Evolutionary conservation across 1,284 basidiomycete genomes (phyloP), one percentile per base, ranked within the genome.

Genomic region (Cryptococcus hybrid): DNA sequence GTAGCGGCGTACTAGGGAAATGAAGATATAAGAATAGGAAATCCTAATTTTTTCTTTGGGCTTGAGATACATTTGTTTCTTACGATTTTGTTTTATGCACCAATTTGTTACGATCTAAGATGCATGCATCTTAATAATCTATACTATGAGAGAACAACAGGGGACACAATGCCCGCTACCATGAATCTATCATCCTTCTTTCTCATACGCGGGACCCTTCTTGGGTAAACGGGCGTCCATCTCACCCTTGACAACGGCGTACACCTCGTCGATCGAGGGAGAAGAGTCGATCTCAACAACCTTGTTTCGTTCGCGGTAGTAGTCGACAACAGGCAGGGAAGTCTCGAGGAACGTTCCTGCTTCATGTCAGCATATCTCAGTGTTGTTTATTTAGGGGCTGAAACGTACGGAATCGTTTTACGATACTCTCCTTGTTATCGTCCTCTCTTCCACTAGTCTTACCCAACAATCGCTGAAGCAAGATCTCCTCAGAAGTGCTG

Each of bases 391-490:
- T 18, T 5, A 8, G 15, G 7, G 8, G 37, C 2, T 2, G 11
- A 2, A 6, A 82, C 88, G 51, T 73, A 90, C 92, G 81, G 82
- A 99, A 98, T 11, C 96, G 89, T 80, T 99, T 99, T 80, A 86
- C 89, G 80, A 99, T 97, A 73, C 88, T 93, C 79, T 97, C 93
- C 24, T 82, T 83, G 75, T 99, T 99, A 76, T 99, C 96, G 70
- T 99, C 96, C 68, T 92, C 91, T 36, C 96, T 83, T 15, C 96
- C 95, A 59, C 90, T 92, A 0, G 95, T 99, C 82, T 98, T 89
- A 40, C 88, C 88, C 52, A 96, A 81, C 55, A 99, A 80, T 54
- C 96, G 88, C 66, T 84, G 79, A 43, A 90, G 82, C 88, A 99
- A 92, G 61, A 92, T 87, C 58, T 90, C 85, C 75, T 98, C 89